Evolutionary conservation across 345 rosid genomes (phyloP).

Genomic region (Gossypium australe): DNA sequence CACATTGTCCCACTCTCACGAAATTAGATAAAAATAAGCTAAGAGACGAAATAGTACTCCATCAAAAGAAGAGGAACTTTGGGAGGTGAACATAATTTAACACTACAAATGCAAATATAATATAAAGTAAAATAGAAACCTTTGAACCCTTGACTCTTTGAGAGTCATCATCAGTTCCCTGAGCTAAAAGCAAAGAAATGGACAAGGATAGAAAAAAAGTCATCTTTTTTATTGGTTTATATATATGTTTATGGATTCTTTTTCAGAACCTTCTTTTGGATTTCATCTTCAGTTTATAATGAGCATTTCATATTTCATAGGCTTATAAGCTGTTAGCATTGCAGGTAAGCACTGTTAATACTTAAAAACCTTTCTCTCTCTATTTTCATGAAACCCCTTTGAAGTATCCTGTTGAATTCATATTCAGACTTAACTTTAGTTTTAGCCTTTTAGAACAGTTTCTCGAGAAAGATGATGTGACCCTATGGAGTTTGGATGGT

Average conservation of each 20-base stretch:
- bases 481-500: not conserved
- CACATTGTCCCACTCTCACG: constrained; percentile 5
- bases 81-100: constrained; percentile 20
- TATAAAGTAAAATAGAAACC: not conserved
- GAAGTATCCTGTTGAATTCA: too few relatives aligned
- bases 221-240: too few relatives aligned
- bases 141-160: not conserved
- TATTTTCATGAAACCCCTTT: too few relatives aligned
- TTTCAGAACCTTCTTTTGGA: too few relatives aligned
- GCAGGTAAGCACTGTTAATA: not conserved
- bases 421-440: too few relatives aligned
- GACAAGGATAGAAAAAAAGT: not conserved
- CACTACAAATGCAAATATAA: not conserved
- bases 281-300: too few relatives aligned
- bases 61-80: constrained; percentile 27
- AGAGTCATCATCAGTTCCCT: not conserved
- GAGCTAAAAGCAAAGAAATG: not conserved
- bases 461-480: not conserved
- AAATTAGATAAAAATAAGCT: not conserved
- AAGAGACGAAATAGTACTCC: constrained; percentile 21
- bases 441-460: not conserved
- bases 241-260: too few relatives aligned
- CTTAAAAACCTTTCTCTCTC: too few relatives aligned
- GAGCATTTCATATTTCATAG: not conserved
- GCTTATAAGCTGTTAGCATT: not conserved